phyloP scores from a whole-genome alignment of 441 rosid genomes.

The Syzygium malaccense region DNA sequence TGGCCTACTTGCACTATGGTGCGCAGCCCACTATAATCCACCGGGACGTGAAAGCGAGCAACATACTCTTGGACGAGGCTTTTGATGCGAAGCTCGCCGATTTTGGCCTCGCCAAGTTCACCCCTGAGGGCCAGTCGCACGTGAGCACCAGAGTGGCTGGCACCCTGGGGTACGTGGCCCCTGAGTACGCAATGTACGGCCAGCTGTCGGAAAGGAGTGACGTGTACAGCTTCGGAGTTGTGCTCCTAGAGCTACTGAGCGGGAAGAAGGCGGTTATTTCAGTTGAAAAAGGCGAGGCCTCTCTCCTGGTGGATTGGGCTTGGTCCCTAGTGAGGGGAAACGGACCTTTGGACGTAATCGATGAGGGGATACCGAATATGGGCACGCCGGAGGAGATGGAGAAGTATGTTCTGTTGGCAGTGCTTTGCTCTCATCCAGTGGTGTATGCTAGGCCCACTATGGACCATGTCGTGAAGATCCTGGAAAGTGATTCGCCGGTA shows the following conservation, averaged over 20 bases:
- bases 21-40: not conserved
- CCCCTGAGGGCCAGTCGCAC: not conserved
- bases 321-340: not conserved
- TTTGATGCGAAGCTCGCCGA: conserved; percentile 1
- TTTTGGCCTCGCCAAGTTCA: conserved; percentile 10
- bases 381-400: not conserved
- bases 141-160: conserved; percentile 5
- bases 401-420: not conserved
- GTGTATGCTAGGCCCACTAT: not conserved
- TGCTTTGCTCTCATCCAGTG: conserved; percentile 1
- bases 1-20: conserved; percentile 69
- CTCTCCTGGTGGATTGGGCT: conserved; percentile 4
- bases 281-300: not conserved
- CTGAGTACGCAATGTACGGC: not conserved
- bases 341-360: not conserved
- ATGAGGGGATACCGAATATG: not conserved
- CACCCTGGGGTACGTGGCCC: conserved; percentile 4
- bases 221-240: not conserved
- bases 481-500: not conserved
- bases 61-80: conserved; percentile 4
- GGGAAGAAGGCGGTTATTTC: conserved; percentile 1
- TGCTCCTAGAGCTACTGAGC: conserved; percentile 4
- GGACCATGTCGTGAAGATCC: not conserved
- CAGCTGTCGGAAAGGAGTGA: conserved; percentile 1
- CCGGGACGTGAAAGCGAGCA: conserved; percentile 6